A percentile compares a stretch with the other conserved stretches of the same genome.
phyloP scores from a whole-genome alignment of 2,329 filamentous ascomycete species.

The Alternaria dauci region DNA sequence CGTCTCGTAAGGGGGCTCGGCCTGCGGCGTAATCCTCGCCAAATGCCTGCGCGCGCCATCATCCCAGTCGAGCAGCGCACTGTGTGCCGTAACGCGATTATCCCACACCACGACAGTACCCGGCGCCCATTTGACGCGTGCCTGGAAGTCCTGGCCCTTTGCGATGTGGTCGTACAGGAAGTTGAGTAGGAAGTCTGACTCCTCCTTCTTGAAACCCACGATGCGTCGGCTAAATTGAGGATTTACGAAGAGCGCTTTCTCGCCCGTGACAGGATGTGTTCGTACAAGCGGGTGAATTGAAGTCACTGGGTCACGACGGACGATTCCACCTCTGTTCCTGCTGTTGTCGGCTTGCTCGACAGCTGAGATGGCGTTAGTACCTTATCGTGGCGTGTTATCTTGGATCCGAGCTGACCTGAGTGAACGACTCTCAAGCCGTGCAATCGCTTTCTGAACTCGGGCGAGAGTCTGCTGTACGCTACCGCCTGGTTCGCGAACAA shows the following conservation, averaged over 20 bases:
- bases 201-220: conserved; percentile 85
- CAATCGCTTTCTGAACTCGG: conserved; percentile 78
- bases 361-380: conserved; percentile 43
- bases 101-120: conserved; percentile 89
- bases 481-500: conserved; percentile 81
- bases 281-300: conserved; percentile 80
- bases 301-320: conserved; percentile 77
- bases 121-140: conserved; percentile 77
- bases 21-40: conserved; percentile 83
- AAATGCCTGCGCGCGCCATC: conserved; percentile 80
- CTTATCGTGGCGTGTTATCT: not conserved
- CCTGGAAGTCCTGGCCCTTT: conserved; percentile 75
- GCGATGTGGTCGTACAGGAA: conserved; percentile 81
- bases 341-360: conserved; percentile 78
- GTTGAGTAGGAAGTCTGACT: conserved; percentile 78
- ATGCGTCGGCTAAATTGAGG: conserved; percentile 85
- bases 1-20: conserved; percentile 78
- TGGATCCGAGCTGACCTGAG: conserved; percentile 64
- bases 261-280: conserved; percentile 80
- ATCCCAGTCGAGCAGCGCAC: conserved; percentile 83
- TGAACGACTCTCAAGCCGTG: conserved; percentile 84
- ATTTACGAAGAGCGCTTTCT: conserved; percentile 86
- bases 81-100: conserved; percentile 81
- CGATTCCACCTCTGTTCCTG: conserved; percentile 71
- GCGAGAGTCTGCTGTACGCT: conserved; percentile 82